Conservation (phyloP, 441 rosid genomes). For the Pelargonium cotyledonis region DNA sequence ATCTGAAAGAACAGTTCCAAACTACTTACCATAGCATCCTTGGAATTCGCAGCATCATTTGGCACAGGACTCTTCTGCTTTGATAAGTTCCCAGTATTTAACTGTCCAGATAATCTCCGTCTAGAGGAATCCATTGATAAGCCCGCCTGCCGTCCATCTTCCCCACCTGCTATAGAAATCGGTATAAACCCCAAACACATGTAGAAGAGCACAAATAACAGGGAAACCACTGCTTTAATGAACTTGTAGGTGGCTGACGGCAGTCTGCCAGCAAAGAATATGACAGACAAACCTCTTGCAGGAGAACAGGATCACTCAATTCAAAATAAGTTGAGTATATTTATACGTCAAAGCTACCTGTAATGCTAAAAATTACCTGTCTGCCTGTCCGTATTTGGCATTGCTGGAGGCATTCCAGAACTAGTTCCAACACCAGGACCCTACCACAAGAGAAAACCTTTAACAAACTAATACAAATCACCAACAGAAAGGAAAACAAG, state of each 20-base stretch:
- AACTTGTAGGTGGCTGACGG: neutral
- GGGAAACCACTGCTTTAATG: neutral
- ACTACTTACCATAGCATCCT: slow-evolving; percentile 54
- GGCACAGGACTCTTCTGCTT: slow-evolving; percentile 64
- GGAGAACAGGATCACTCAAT: neutral
- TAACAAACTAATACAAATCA: neutral
- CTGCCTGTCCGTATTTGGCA: slow-evolving; percentile 62
- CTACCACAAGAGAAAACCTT: slow-evolving; percentile 25
- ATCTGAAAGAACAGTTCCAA: neutral
- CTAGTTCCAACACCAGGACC: slow-evolving; percentile 79
- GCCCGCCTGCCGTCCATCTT: slow-evolving; percentile 68
- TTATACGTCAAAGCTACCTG: neutral
- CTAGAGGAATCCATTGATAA: slow-evolving; percentile 51
- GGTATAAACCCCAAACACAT: neutral
- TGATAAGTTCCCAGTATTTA: slow-evolving; percentile 49
- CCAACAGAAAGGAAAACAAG: neutral
- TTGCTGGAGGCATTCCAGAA: slow-evolving; percentile 68
- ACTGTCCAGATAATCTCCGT: slow-evolving; percentile 63
- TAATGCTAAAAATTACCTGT: slow-evolving; percentile 39
- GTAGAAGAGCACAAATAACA: neutral
- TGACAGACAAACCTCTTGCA: neutral
- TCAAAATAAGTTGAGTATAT: neutral
- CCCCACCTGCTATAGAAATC: slow-evolving; percentile 41
- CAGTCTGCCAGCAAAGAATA: neutral
- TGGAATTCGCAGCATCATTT: slow-evolving; percentile 52